These are phyloP conservation scores for Dactylellina haptotyla DNA, from an alignment of 2,329 filamentous ascomycete species.

Conservation along the genomic window DNA sequence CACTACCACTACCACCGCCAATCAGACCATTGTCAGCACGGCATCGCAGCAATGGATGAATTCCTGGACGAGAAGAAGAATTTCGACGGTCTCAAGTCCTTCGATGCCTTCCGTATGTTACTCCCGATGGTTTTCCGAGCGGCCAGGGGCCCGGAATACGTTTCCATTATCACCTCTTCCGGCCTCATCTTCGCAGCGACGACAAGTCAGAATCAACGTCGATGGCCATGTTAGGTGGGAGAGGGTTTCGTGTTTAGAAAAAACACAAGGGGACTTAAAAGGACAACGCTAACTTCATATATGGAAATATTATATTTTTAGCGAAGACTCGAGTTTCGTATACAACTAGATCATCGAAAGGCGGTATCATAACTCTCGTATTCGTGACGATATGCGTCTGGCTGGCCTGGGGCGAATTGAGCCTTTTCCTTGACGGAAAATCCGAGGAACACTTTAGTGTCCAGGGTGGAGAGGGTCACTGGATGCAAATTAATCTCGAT, in stretches of 20 bases:
- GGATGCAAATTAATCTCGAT: slow-evolving; percentile 94
- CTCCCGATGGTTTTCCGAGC: too few relatives aligned
- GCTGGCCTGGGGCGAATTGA: slow-evolving; percentile 80
- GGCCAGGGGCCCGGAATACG: background rate
- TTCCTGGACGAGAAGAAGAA: slow-evolving; percentile 59
- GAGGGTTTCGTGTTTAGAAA: too few relatives aligned
- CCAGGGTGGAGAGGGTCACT: slow-evolving; percentile 87
- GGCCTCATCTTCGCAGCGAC: too few relatives aligned
- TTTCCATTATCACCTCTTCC: background rate
- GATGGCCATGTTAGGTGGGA: too few relatives aligned
- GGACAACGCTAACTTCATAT: too few relatives aligned
- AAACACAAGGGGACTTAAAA: too few relatives aligned
- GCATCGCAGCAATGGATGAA: slow-evolving; percentile 51
- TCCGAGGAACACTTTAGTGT: slow-evolving; percentile 92
- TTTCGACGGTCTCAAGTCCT: slow-evolving; percentile 74
- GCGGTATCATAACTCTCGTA: slow-evolving; percentile 88
- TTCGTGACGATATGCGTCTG: slow-evolving; percentile 78
- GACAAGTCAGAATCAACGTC: too few relatives aligned
- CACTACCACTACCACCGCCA: slow-evolving; percentile 11
- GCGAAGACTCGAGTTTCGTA: slow-evolving; percentile 97
- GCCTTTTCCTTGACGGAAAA: slow-evolving; percentile 82
- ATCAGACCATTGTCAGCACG: slow-evolving; percentile 20
- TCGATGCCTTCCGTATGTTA: slow-evolving; percentile 88
- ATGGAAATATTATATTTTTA: too few relatives aligned
- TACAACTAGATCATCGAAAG: slow-evolving; percentile 81